A percentile compares a stretch with the other conserved stretches of the same genome.
These are phyloP conservation scores for Glarea lozoyensis DNA, from an alignment of 495 filamentous ascomycete species.

Conservation along the genomic window DNA sequence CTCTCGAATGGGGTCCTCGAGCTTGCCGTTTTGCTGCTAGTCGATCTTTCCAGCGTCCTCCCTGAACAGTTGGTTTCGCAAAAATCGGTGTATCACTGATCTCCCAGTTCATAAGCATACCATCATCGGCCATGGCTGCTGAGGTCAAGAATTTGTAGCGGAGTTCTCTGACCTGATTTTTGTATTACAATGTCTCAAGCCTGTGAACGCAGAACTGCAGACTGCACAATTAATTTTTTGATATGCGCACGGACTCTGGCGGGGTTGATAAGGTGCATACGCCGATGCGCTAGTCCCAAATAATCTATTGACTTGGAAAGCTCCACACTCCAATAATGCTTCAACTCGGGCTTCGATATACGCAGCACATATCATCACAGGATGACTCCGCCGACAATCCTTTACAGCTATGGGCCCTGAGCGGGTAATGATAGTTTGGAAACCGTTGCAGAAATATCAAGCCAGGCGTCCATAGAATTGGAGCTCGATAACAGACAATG, in stretches of 20 bases:
- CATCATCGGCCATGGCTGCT: constrained; percentile 77
- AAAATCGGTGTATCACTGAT: constrained; percentile 47
- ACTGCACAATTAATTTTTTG: too few relatives aligned
- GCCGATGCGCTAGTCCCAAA: too few relatives aligned
- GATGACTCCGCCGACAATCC: constrained; percentile 13
- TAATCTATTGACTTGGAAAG: too few relatives aligned
- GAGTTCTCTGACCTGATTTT: too few relatives aligned
- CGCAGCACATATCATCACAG: constrained; percentile 23
- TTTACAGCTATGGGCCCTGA: constrained; percentile 13
- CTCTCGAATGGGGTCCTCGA: constrained; percentile 19
- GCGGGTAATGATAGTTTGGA: constrained; percentile 3
- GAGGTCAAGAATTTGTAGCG: background rate
- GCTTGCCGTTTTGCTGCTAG: constrained; percentile 68
- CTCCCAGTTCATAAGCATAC: constrained; percentile 88
- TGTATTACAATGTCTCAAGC: too few relatives aligned
- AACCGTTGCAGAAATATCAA: too few relatives aligned
- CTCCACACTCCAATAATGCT: too few relatives aligned
- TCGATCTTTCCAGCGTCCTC: constrained; percentile 86
- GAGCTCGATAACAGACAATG: background rate
- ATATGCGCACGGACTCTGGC: constrained; percentile 10
- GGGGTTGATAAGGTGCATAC: too few relatives aligned
- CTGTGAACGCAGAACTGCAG: too few relatives aligned
- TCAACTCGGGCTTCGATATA: constrained; percentile 12
- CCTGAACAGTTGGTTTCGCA: constrained; percentile 63
- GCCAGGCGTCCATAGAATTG: background rate